Base-by-base conservation (phyloP, 164 flowering plant genomes). In the Vitis vinifera region DNA sequence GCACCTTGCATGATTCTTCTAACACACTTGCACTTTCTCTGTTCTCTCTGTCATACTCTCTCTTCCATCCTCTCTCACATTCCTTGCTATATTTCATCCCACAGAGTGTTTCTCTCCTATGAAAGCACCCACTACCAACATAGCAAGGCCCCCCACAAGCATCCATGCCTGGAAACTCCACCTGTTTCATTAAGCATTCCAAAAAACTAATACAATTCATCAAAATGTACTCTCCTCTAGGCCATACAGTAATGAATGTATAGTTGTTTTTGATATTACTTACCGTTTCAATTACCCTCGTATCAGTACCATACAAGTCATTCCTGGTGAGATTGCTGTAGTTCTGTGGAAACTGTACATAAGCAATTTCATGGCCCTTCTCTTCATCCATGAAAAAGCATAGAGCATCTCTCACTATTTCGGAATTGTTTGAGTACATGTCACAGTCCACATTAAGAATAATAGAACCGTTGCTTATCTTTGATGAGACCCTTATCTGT, bases 331-430 rank as follows among this genome's bases (percentile, higher is more conserved):
- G 44, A 31, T 31, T 31, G 44, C 4, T 31, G 44, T 65, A 78
- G 47, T 17, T 10, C 13, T 76, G 82, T 0, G 86, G 86, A 37
- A 53, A 77, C 56, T 80, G 84, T 19, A 80, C 80, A 59, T 52
- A 83, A 12, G 80, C 82, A 57, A 83, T 65, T n/a, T 83, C 71
- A 31, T 69, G 69, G 9, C 82, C 80, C 29, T 79, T 64, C 31
- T 77, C 71, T 66, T 78, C 82, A 72, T 82, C 83, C 80, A 80
- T 76, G 66, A 80, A 76, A 55, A 82, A 80, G 51, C 83, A 80
- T 31, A 82, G 44, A 29, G 80, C 81, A 53, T 82, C 81, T 71
- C 77, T 80, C 44, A 78, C 58, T 49, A 78, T 30, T 19, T 75
- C 63, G 5, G 85, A 72, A 70, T 82, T 70, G 75, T 74, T 82